These are phyloP conservation scores for Rhododendron simsii DNA, from an alignment of 148 eudicot genomes.

Conservation along the genomic window DNA sequence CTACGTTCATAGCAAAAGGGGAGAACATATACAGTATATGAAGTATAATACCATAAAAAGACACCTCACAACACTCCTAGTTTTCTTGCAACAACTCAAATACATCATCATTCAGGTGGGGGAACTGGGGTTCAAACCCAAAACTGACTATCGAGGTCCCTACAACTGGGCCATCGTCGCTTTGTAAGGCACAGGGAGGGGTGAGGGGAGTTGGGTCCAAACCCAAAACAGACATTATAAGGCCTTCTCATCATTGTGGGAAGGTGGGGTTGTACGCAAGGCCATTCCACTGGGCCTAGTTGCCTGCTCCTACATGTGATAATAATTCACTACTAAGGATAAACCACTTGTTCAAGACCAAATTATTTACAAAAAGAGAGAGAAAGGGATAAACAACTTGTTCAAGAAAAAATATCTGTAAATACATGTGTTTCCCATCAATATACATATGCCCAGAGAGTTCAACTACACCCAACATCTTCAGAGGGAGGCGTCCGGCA, in stretches of 20 bases:
- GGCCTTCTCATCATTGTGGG: neutral
- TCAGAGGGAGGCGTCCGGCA: neutral
- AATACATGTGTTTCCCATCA: neutral
- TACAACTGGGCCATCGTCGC: neutral
- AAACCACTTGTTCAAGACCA: neutral
- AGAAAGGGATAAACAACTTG: neutral
- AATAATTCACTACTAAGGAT: neutral
- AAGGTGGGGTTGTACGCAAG: neutral
- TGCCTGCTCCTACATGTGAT: neutral
- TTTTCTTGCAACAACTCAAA: neutral
- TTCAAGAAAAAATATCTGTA: neutral
- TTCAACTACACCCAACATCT: neutral
- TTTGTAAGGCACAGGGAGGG: neutral
- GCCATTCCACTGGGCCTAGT: neutral
- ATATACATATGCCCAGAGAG: neutral
- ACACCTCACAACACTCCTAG: neutral
- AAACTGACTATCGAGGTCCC: neutral
- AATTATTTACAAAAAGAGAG: neutral
- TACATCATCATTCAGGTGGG: neutral
- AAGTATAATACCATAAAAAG: neutral
- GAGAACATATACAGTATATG: neutral
- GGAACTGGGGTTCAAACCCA: neutral
- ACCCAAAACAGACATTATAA: neutral
- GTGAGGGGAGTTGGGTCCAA: neutral
- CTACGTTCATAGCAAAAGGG: neutral